Base-by-base conservation (phyloP, 768 basidiomycete genomes). In the Tephrocybe rancida region DNA sequence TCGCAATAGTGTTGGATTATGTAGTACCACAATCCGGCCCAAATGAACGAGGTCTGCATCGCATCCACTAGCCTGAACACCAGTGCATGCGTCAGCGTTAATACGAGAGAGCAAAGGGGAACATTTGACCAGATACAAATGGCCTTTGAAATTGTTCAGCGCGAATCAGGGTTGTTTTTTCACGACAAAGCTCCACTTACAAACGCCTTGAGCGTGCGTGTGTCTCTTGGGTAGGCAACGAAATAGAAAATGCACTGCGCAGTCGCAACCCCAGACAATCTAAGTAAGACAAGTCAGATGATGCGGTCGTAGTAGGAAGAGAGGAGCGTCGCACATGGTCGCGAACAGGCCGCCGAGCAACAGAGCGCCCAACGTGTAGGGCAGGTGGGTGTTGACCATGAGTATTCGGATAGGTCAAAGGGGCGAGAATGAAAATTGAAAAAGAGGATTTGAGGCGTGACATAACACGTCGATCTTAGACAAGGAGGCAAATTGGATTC, bases 301-400 rank as follows among this genome's bases (percentile, higher is more conserved):
- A 19, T 13, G 39, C n/a, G 18, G 13, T 16, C 7, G 4, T 37
- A 8, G n/a, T 41, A 21, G 39, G 39, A 41, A 6, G 39, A 13
- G 21, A 19, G 18, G 9, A 45, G 43, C 18, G 21, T 21, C 55
- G 8, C 24, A 59, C 58, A 50, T 39, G 13, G 58, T 50, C 13
- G 58, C 42, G 21, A 56, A 47, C 16, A 59, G 39, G 29, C 58
- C 55, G 21, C 55, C 58, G 3, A 59, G 45, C 4, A 59, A 37
- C 1, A 56, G 26, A 14, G 58, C 58, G 24, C 58, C 58, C 21
- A 52, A 21, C 6, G 58, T 59, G 22, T 30, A 43, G 22, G 47
- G 55, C 13, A 59, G 10, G 32, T 52, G 41, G 22, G 30, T 8
- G 43, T 35, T n/a, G 3, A 26, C 21, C 51, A 52, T 52, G 6